A percentile compares a stretch with the other conserved stretches of the same genome.
These are phyloP conservation scores for Lonicera japonica DNA, from an alignment of 129 eudicot genomes.

Conservation along the genomic window DNA sequence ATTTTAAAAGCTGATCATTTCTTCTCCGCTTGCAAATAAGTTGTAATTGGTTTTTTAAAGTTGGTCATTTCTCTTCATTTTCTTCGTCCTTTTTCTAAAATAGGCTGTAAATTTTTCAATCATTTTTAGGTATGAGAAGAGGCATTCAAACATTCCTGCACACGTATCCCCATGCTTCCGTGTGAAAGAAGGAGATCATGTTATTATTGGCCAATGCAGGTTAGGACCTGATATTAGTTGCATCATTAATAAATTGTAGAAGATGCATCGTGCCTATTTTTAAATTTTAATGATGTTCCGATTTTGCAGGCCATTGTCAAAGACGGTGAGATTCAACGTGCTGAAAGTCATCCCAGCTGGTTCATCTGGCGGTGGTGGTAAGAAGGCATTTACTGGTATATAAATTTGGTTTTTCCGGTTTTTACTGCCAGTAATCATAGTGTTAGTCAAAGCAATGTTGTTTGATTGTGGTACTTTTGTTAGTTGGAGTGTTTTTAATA, in stretches of 20 bases:
- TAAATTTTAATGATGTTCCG: neutral
- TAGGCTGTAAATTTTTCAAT: too few species aligned
- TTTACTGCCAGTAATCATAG: neutral
- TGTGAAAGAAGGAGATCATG: constrained; percentile 48
- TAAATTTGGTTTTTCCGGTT: neutral
- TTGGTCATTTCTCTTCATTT: too few species aligned
- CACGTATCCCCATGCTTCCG: constrained; percentile 49
- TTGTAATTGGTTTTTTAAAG: too few species aligned
- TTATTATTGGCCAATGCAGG: constrained; percentile 49
- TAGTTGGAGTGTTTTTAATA: neutral
- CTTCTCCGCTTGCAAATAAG: too few species aligned
- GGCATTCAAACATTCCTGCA: constrained; percentile 46
- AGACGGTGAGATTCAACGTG: constrained; percentile 43
- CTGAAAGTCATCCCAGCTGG: constrained; percentile 43
- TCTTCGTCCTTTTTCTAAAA: too few species aligned
- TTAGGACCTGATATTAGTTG: neutral
- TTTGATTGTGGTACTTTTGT: neutral
- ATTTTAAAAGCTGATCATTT: too few species aligned
- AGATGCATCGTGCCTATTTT: neutral
- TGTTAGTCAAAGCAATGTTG: neutral
- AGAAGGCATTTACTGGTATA: constrained; percentile 37
- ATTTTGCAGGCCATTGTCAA: constrained; percentile 32
- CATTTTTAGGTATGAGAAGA: constrained; percentile 37
- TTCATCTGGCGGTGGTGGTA: constrained; percentile 25
- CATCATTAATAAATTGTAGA: neutral